These are phyloP conservation scores for Candida chilensis DNA, from an alignment of 805 yeast species.

Conservation along the genomic window DNA sequence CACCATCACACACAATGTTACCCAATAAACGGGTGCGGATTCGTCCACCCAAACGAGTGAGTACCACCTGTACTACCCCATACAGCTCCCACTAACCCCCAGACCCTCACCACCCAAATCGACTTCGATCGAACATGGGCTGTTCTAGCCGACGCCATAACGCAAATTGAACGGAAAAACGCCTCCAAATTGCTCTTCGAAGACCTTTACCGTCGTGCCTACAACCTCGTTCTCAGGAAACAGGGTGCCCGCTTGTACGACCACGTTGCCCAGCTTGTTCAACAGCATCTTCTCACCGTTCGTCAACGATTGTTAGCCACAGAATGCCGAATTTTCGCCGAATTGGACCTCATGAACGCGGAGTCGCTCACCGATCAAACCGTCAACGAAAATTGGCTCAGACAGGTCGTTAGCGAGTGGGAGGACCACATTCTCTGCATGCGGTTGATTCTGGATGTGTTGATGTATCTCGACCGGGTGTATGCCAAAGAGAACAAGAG, in stretches of 20 bases:
- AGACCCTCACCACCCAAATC: conserved; percentile 23
- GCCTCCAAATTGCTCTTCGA: conserved; percentile 75
- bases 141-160: conserved; percentile 55
- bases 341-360: neutral
- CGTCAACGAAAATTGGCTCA: conserved; percentile 21
- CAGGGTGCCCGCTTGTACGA: conserved; percentile 59
- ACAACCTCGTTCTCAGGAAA: conserved; percentile 64
- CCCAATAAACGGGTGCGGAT: too few relatives aligned
- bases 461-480: conserved; percentile 82
- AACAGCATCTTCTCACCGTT: conserved; percentile 29
- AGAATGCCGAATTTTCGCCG: neutral
- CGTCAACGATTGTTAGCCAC: neutral
- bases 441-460: conserved; percentile 74
- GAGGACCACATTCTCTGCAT: conserved; percentile 61
- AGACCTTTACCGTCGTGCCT: conserved; percentile 71
- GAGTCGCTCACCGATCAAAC: conserved; percentile 4
- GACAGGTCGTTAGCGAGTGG: conserved; percentile 43
- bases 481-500: conserved; percentile 63
- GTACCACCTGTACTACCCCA: too few relatives aligned
- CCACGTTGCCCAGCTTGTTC: conserved; percentile 41
- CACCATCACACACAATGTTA: too few relatives aligned
- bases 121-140: conserved; percentile 66
- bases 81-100: too few relatives aligned
- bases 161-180: conserved; percentile 61
- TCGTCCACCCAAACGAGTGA: too few relatives aligned